Evolutionary conservation across 2,329 filamentous ascomycete species (phyloP), one percentile per base, ranked within the genome.

Genomic region (Ceratocystis colombiana): DNA sequence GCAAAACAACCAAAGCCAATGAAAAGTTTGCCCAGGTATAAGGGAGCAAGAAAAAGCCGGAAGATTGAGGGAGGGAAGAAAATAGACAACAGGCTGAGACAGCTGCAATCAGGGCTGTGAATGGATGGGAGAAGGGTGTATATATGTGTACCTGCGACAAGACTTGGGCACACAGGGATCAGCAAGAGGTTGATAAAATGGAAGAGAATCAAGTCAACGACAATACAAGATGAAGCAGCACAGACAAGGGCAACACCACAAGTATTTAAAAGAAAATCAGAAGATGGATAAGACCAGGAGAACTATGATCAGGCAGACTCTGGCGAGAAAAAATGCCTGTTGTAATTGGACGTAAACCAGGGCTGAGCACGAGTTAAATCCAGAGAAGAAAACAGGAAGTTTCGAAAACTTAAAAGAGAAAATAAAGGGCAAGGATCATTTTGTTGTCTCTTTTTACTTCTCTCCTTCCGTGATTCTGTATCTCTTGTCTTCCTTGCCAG

Each of bases 331-430:
- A 59, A 59, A 59, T 37, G 28, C 33, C 55, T 37, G 55, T 41
- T 41, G 37, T 41, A 41, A 37, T 59, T 33, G 25, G 55, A 33
- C 7, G 37, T 25, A 59, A 33, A 30, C 28, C 55, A 59, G 15
- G 15, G 33, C 30, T 37, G 17, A n/a, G 28, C 25, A 33, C 55
- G 55, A 59, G 28, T n/a, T 59, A 30, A 25, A 59, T 15, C 28
- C 17, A 33, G 55, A 59, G 55, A 59, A 25, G 33, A 59, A 30
- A 30, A 37, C 55, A 33, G 55, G 28, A 59, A 33, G 55, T 59
- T 59, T 59, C 55, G 55, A 59, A 59, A 59, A n/a, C 28, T 37
- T 59, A 59, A 37, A 37, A 59, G 55, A 59, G 55, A 59, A n/a
- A 59, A 59, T 28, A 59, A 59, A 59, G 55, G 28, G 55, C 55